These are phyloP conservation scores for Kwoniella sp. DNA, from an alignment of 768 basidiomycete species.

Conservation along the genomic window DNA sequence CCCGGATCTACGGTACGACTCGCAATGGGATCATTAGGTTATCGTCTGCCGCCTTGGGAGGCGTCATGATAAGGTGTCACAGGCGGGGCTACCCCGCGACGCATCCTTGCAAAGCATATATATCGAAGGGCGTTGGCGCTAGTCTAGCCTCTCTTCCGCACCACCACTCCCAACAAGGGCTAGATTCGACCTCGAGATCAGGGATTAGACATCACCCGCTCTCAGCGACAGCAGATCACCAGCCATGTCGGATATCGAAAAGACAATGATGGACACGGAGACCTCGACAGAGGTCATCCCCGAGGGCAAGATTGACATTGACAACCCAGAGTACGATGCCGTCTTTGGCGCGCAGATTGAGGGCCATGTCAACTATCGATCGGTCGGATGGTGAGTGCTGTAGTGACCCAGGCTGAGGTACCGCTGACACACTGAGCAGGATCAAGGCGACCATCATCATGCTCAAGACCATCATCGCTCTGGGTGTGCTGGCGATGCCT, in stretches of 20 bases:
- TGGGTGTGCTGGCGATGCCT: slow-evolving; percentile 43
- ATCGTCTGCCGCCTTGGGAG: no score
- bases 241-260: slow-evolving; percentile 9
- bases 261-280: slow-evolving; percentile 1
- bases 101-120: no score
- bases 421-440: slow-evolving; percentile 14
- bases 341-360: slow-evolving; percentile 36
- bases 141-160: not conserved
- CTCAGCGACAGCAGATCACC: no score
- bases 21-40: no score
- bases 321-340: slow-evolving; percentile 27
- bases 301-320: slow-evolving; percentile 8
- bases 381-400: slow-evolving; percentile 31
- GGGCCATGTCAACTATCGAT: slow-evolving; percentile 34
- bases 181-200: no score
- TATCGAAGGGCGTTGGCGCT: not conserved
- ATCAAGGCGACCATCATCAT: slow-evolving; percentile 37
- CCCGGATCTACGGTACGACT: no score
- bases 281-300: slow-evolving; percentile 1
- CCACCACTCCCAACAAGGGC: no score
- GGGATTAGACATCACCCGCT: no score
- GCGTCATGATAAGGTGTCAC: no score
- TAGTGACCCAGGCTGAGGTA: not conserved
- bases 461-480: slow-evolving; percentile 39
- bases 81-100: no score